Conservation (phyloP, 768 basidiomycete genomes). For the Russula earlei region DNA sequence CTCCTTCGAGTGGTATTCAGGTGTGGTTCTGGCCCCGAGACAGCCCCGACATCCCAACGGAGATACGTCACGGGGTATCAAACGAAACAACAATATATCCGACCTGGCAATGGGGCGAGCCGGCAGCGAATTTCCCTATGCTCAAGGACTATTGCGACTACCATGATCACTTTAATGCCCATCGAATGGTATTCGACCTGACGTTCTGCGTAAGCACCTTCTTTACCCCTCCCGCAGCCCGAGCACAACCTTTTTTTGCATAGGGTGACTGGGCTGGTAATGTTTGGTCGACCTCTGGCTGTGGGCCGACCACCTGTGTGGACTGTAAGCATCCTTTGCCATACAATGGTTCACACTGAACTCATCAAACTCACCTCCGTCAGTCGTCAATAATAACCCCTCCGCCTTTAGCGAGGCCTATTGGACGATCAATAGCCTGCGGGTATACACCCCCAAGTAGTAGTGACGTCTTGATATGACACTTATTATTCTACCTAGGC, state of each 20-base stretch:
- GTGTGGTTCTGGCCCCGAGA: slow-evolving; percentile 56
- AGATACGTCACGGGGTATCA: slow-evolving; percentile 24
- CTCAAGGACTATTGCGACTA: slow-evolving; percentile 39
- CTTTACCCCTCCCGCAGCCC: neutral
- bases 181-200: slow-evolving; percentile 47
- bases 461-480: neutral
- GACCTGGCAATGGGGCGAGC: slow-evolving; percentile 32
- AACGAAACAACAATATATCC: slow-evolving; percentile 3
- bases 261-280: slow-evolving; percentile 18
- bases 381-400: slow-evolving; percentile 55
- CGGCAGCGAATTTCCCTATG: slow-evolving; percentile 42
- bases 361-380: neutral
- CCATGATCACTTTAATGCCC: slow-evolving; percentile 40
- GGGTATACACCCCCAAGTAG: slow-evolving; percentile 37
- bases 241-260: neutral
- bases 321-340: slow-evolving; percentile 35
- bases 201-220: slow-evolving; percentile 46
- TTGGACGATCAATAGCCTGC: slow-evolving; percentile 58
- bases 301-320: slow-evolving; percentile 32
- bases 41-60: slow-evolving; percentile 35
- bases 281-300: slow-evolving; percentile 24
- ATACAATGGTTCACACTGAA: neutral
- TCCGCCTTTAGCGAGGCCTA: slow-evolving; percentile 50
- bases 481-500: too few relatives aligned
- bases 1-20: slow-evolving; percentile 34